Conservation (phyloP, 805 yeast species). For the Saturnispora silvae region DNA sequence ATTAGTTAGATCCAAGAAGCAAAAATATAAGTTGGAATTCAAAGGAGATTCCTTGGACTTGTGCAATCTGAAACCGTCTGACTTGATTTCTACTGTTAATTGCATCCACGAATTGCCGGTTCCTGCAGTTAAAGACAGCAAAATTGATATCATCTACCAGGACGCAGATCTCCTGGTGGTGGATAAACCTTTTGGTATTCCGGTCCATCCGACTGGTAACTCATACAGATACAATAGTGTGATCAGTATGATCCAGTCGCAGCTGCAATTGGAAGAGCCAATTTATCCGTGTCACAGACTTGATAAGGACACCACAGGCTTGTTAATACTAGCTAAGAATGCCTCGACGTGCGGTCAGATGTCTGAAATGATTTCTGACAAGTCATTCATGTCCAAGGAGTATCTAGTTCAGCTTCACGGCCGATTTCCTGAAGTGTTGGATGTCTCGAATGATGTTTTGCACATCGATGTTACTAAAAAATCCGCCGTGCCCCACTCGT, state of each 20-base stretch:
- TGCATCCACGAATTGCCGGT: conserved; percentile 41
- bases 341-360: conserved; percentile 3
- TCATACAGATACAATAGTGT: conserved; percentile 33
- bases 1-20: neutral
- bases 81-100: conserved; percentile 2
- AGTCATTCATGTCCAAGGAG: conserved; percentile 22
- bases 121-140: conserved; percentile 10
- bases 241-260: conserved; percentile 31
- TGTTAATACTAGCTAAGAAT: conserved; percentile 33
- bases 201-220: conserved; percentile 42
- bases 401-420: conserved; percentile 34
- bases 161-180: conserved; percentile 32
- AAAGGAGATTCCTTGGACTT: neutral
- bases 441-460: conserved; percentile 23
- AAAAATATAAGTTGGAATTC: neutral
- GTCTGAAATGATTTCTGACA: conserved; percentile 6
- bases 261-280: conserved; percentile 11
- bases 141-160: conserved; percentile 24
- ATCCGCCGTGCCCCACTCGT: conserved; percentile 16
- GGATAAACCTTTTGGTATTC: conserved; percentile 42
- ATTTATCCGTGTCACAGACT: conserved; percentile 34
- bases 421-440: conserved; percentile 27
- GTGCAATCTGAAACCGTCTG: neutral
- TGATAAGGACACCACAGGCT: conserved; percentile 41
- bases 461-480: conserved; percentile 18